Conservation (phyloP, 352 stramenopile species). For the Blastocystis sp. region DNA sequence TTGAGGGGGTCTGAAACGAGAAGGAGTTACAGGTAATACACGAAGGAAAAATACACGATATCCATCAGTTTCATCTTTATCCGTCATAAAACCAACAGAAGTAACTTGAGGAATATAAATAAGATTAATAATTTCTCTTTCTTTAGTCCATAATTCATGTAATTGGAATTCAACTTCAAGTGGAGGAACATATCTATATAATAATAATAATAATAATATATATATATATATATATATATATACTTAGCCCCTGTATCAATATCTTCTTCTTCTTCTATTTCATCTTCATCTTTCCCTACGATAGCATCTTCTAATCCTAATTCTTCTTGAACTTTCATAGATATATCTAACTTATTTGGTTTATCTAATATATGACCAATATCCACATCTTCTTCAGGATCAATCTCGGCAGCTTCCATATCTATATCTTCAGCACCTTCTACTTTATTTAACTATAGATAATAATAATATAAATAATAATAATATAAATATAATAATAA, state of each 20-base stretch:
- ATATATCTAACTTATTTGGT: not conserved
- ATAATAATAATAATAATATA: constrained; percentile 21
- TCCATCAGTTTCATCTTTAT: constrained; percentile 38
- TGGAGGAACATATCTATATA: constrained; percentile 74
- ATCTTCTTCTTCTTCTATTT: not conserved
- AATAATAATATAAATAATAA: too few relatives aligned
- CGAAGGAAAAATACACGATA: constrained; percentile 47
- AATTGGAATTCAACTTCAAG: constrained; percentile 80
- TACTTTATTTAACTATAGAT: too few relatives aligned
- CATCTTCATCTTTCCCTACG: constrained; percentile 22
- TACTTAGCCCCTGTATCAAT: not conserved
- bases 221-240: not conserved
- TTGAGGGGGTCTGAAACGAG: constrained; percentile 86
- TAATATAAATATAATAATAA: too few relatives aligned
- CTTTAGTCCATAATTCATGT: constrained; percentile 72
- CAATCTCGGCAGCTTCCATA: not conserved
- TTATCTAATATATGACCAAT: constrained; percentile 9
- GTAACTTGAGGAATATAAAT: constrained; percentile 53
- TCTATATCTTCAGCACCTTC: too few relatives aligned
- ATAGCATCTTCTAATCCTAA: constrained; percentile 46
- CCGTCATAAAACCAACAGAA: constrained; percentile 37
- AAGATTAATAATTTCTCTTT: constrained; percentile 68
- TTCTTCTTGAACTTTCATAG: constrained; percentile 58
- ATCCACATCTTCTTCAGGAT: constrained; percentile 11
- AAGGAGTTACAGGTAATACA: constrained; percentile 80